Evolutionary conservation across 164 flowering plant species (phyloP), one percentile per base, ranked within the genome.

Genomic region (Nymphaea colorata): DNA sequence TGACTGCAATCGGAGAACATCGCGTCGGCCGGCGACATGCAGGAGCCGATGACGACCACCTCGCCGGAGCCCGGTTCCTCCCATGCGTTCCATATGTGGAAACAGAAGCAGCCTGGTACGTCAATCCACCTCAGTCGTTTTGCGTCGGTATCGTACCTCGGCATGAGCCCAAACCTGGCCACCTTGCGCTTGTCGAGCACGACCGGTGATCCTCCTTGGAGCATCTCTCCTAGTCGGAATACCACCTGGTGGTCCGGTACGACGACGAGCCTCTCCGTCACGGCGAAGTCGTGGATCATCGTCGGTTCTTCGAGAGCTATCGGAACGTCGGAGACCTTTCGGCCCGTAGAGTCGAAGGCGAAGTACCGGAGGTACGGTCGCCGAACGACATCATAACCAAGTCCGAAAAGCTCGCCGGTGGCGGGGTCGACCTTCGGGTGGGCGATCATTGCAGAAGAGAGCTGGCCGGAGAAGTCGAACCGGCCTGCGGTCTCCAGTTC

Each of bases 1-100:
- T 68, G 69, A 4, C 62, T 72, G 25, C n/a, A 8, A 4, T 76
- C 74, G 43, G 63, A 17, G 68, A 86, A 84, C 0, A 86, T 67
- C 0, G 90, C 82, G 59, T 82, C 87, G 0, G 87, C 76, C 14
- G 90, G 90, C 41, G 70, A 75, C 87, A 86, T 80, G 82, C 87
- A 84, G 3, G 90, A 86, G 12, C 83, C 87, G 57, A 84, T 81
- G 0, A 86, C 77, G 0, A 77, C 81, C 3, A 86, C 60, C 8
- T 42, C 16, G 3, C 70, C 69, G 4, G 77, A 80, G 1, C 78
- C 84, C 14, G 62, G 15, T 60, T 82, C 87, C 67, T 86, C 90
- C 87, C 87, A 86, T 36, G 90, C 84, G 65, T 86, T 86, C 82
- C 79, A 80, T 1, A 86, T 61, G 64, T 86, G 90, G 71, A 86